These are phyloP conservation scores for Gyromitra esculenta DNA, from an alignment of 2,329 filamentous ascomycete species.

Conservation along the genomic window DNA sequence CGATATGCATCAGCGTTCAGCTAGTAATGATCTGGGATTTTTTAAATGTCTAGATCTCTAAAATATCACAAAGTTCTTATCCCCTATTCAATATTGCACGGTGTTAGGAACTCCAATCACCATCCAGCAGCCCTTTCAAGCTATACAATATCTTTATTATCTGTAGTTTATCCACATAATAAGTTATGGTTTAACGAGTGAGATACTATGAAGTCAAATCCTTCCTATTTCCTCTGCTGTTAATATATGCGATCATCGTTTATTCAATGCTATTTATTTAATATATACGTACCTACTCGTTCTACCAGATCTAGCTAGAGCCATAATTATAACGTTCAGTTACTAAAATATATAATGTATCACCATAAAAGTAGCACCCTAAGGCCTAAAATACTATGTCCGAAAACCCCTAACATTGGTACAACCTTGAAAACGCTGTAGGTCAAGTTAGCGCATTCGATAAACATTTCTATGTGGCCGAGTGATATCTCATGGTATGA, in stretches of 20 bases:
- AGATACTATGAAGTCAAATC: background rate
- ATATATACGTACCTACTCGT: too few relatives aligned
- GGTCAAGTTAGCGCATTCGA: background rate
- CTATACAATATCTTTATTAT: background rate
- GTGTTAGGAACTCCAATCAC: background rate
- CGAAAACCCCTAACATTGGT: background rate
- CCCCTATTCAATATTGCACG: background rate
- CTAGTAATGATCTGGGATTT: background rate
- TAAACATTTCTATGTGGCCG: background rate
- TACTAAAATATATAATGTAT: background rate
- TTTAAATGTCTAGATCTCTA: background rate
- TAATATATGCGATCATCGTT: too few relatives aligned
- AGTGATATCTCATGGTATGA: background rate
- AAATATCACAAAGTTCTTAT: background rate
- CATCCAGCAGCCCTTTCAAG: background rate
- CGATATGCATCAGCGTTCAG: background rate
- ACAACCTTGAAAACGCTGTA: background rate
- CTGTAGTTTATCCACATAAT: background rate
- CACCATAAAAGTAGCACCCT: background rate
- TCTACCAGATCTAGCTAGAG: too few relatives aligned
- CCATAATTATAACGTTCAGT: background rate
- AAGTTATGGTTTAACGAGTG: background rate
- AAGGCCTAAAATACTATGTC: background rate
- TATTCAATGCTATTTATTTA: too few relatives aligned
- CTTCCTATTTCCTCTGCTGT: background rate